These are phyloP conservation scores for Pholiota molesta DNA, from an alignment of 768 basidiomycete species.

Conservation along the genomic window DNA sequence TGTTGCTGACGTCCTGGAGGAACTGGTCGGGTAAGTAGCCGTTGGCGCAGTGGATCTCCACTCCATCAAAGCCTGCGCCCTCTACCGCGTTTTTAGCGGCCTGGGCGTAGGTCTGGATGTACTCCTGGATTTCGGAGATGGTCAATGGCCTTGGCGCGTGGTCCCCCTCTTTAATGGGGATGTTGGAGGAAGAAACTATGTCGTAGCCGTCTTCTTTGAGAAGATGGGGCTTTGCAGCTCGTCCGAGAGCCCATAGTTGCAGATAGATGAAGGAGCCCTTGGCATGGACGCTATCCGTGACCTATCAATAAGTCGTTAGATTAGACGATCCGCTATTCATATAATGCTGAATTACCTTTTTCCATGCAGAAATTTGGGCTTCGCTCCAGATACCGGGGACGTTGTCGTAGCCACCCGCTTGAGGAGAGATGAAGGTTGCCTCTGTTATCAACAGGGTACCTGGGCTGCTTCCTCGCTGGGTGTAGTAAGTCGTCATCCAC, in stretches of 20 bases:
- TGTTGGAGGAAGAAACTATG: slow-evolving; percentile 37
- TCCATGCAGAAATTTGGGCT: slow-evolving; percentile 57
- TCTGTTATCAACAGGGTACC: slow-evolving; percentile 63
- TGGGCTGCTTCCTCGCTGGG: slow-evolving; percentile 45
- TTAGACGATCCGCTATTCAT: too few species aligned
- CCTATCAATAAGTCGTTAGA: slow-evolving; percentile 5
- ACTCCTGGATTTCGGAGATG: slow-evolving; percentile 50
- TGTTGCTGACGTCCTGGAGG: slow-evolving; percentile 55
- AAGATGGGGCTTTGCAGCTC: slow-evolving; percentile 36
- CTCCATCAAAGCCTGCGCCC: slow-evolving; percentile 70
- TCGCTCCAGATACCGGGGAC: slow-evolving; percentile 53
- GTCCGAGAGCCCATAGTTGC: slow-evolving; percentile 32
- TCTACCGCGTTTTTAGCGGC: slow-evolving; percentile 59
- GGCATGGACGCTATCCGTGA: slow-evolving; percentile 9
- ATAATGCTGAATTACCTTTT: slow-evolving; percentile 32
- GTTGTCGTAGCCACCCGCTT: slow-evolving; percentile 40
- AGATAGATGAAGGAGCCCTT: slow-evolving; percentile 11
- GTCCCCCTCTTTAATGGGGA: slow-evolving; percentile 24
- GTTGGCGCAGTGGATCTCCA: slow-evolving; percentile 50
- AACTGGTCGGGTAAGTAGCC: slow-evolving; percentile 66
- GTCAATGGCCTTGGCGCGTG: slow-evolving; percentile 44
- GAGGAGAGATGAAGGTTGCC: slow-evolving; percentile 51
- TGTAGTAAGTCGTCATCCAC: slow-evolving; percentile 45
- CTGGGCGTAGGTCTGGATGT: slow-evolving; percentile 49
- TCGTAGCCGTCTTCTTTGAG: slow-evolving; percentile 39